Evolutionary conservation across 169 alveolate genomes (phyloP).

Genomic region (Eimeria sp.): DNA sequence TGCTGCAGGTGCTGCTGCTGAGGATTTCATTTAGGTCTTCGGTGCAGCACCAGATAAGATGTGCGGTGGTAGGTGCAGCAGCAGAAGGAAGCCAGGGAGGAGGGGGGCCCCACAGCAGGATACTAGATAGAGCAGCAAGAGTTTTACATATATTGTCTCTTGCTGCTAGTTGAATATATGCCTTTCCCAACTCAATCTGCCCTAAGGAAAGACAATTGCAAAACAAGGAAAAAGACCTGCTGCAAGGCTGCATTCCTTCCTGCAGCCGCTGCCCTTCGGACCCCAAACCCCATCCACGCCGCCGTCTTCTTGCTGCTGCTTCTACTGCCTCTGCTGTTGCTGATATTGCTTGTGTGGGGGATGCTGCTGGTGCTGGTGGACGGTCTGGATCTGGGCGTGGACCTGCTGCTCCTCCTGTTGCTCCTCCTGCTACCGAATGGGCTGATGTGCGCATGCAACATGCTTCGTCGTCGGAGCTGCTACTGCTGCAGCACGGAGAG

Average conservation of each 20-base stretch:
- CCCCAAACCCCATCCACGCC: constrained; percentile 8
- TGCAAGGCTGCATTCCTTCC: too few species aligned
- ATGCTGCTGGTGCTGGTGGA: too few species aligned
- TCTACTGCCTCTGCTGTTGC: background rate
- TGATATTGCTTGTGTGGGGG: background rate
- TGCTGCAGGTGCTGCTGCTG: background rate
- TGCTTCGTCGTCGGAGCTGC: background rate
- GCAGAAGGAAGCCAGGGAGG: constrained; percentile 73
- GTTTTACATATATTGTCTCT: background rate
- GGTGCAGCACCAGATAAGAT: constrained; percentile 65
- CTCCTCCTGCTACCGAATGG: too few species aligned
- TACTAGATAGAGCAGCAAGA: background rate
- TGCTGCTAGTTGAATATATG: background rate
- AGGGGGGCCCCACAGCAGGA: constrained; percentile 67
- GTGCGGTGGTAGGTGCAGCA: constrained; percentile 75
- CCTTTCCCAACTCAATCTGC: background rate
- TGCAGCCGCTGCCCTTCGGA: too few species aligned
- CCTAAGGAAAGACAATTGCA: constrained; percentile 3
- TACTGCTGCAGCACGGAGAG: too few species aligned
- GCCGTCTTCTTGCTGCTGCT: background rate
- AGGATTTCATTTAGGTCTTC: constrained; percentile 24
- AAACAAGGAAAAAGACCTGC: background rate
- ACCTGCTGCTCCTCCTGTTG: too few species aligned
- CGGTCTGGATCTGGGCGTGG: too few species aligned
- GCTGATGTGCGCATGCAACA: too few species aligned